Evolutionary conservation across 2,329 filamentous ascomycete genomes (phyloP).

Genomic region (Emergomyces orientalis): DNA sequence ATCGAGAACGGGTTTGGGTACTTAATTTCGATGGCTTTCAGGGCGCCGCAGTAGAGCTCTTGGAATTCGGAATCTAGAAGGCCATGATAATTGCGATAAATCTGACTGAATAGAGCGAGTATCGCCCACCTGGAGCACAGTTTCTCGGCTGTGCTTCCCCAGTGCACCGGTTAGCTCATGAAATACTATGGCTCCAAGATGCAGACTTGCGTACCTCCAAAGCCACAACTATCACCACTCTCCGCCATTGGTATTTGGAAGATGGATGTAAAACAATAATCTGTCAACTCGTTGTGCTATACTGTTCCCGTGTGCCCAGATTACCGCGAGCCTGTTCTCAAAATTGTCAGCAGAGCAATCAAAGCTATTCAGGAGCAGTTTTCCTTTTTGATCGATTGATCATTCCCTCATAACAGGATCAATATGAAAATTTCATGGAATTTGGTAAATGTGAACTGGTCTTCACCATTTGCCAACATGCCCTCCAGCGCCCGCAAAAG

Average conservation of each 20-base stretch:
- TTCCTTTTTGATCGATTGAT: neutral
- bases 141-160: constrained; percentile 51
- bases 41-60: constrained; percentile 65
- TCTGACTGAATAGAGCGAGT: constrained; percentile 63
- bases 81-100: constrained; percentile 66
- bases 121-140: constrained; percentile 69
- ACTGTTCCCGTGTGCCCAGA: constrained; percentile 48
- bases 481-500: constrained; percentile 57
- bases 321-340: constrained; percentile 48
- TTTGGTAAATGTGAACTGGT: neutral
- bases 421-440: neutral
- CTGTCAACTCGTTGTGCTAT: constrained; percentile 49
- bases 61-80: constrained; percentile 47
- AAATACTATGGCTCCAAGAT: neutral
- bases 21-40: constrained; percentile 55
- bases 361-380: neutral
- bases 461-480: constrained; percentile 42
- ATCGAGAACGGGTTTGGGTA: constrained; percentile 46
- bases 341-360: neutral
- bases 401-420: neutral
- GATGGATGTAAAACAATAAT: constrained; percentile 53
- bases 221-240: constrained; percentile 71
- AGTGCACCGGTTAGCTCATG: neutral
- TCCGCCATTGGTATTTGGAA: constrained; percentile 62
- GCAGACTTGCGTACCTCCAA: constrained; percentile 36